Evolutionary conservation across 768 basidiomycete species (phyloP), one percentile per base, ranked within the genome.

Genomic region (Suillus variegatus): DNA sequence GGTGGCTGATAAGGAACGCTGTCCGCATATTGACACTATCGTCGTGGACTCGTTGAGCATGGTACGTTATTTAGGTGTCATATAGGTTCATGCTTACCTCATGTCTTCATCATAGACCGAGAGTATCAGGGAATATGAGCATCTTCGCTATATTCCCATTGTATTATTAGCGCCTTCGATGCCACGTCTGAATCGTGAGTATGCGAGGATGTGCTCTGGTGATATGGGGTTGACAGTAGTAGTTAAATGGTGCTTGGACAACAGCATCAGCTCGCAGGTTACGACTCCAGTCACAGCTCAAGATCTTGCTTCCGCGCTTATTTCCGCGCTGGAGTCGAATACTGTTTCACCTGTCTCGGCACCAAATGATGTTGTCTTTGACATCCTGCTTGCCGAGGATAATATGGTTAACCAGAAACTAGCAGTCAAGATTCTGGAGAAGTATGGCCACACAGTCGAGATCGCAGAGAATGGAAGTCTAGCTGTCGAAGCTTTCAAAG

Each of bases 181-280:
- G 78, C 88, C 88, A 9, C 85, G 88, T 16, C 80, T 93, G 66
- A 92, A 93, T 68, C 81, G 91, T 93, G 76, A 76, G 92, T 73
- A 58, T 62, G 41, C 9, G 55, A 43, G 58, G 58, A 41, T 60
- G 58, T 73, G 32, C 22, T 56, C 44, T n/a, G 14, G 47, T 49
- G 43, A 51, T 56, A 41, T 60, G 58, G 58, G 58, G 58, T 60
- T 60, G 58, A 60, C 58, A 43, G 40, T 60, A 18, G 40, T 77
- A 89, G 94, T 97, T 72, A 97, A 97, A 85, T 95, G 94, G 90
- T 97, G 95, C 75, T 80, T 97, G 62, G 95, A 97, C 78, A 95
- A 97, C 78, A 95, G 95, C 67, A 97, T 99, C 73, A 93, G 91
- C 67, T 92, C 96, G 18, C 95, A 97, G 73, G 89, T 97, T 70